phyloP scores from a whole-genome alignment of 495 filamentous ascomycete genomes.

The Acidomyces sp. region DNA sequence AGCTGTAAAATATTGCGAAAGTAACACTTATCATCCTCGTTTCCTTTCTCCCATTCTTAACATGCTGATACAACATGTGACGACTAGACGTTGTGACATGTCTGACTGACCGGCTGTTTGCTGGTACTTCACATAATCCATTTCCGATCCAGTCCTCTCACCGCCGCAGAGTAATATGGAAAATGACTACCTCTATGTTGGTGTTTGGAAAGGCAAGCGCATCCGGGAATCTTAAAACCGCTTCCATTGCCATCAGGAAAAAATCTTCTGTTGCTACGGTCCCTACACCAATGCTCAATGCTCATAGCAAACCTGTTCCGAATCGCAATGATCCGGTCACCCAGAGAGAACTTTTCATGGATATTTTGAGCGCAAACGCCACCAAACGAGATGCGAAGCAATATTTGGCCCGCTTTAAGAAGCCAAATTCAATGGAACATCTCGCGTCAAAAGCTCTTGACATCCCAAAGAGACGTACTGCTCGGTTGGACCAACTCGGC shows the following conservation, averaged over 20 bases:
- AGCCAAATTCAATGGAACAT: constrained; percentile 20
- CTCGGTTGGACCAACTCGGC: constrained; percentile 21
- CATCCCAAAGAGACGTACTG: background rate
- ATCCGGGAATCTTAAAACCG: constrained; percentile 6
- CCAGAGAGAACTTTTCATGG: constrained; percentile 20
- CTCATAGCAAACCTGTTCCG: constrained; percentile 5
- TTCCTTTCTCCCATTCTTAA: too few species aligned
- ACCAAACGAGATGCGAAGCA: constrained; percentile 84
- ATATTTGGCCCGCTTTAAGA: constrained; percentile 69
- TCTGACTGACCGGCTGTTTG: too few species aligned
- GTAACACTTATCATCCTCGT: too few species aligned
- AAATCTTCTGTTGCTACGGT: background rate
- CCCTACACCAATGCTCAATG: background rate
- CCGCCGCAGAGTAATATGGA: constrained; percentile 13
- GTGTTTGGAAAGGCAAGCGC: constrained; percentile 23
- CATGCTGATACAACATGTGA: too few species aligned
- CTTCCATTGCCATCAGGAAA: background rate
- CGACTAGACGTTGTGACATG: too few species aligned
- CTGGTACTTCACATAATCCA: too few species aligned
- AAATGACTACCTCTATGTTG: constrained; percentile 23
- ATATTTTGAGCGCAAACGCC: constrained; percentile 62
- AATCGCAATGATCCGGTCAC: constrained; percentile 1
- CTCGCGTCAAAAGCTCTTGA: background rate
- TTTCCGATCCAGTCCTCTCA: too few species aligned
- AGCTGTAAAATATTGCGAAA: too few species aligned